These are phyloP conservation scores for Tetrapisispora nanseiensis DNA, from an alignment of 805 yeast genomes.

Conservation along the genomic window DNA sequence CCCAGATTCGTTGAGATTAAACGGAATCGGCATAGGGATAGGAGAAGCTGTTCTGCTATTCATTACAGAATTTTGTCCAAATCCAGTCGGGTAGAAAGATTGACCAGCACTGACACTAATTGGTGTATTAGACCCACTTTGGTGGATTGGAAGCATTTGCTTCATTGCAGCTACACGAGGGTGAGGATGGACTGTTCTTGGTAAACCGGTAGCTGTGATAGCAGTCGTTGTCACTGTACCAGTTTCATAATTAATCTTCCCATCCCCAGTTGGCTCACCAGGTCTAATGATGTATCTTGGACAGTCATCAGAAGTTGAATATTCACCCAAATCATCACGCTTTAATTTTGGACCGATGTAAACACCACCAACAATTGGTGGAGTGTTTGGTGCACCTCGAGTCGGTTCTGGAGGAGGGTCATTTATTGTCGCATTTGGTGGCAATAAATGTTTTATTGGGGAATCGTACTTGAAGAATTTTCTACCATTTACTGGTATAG, in stretches of 20 bases:
- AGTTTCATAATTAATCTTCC: conserved; percentile 24
- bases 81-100: conserved; percentile 3
- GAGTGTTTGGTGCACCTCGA: conserved; percentile 75
- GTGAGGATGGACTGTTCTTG: conserved; percentile 17
- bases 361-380: conserved; percentile 91
- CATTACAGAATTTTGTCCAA: background rate
- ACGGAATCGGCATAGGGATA: background rate
- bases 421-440: conserved; percentile 58
- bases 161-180: conserved; percentile 16
- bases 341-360: conserved; percentile 65
- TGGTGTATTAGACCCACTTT: background rate
- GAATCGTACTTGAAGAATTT: conserved; percentile 69
- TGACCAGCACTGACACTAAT: conserved; percentile 1
- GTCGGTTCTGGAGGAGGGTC: conserved; percentile 79
- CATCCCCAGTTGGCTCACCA: conserved; percentile 32
- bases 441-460: conserved; percentile 70
- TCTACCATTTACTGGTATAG: conserved; percentile 58
- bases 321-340: conserved; percentile 77
- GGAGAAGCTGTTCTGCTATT: background rate
- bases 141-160: conserved; percentile 2
- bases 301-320: conserved; percentile 40
- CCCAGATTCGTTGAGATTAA: background rate
- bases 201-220: conserved; percentile 11
- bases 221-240: conserved; percentile 18
- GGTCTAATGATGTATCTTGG: conserved; percentile 38